These are phyloP conservation scores for Fusarium guadeloupense DNA, from an alignment of 2,329 filamentous ascomycete genomes.

Conservation along the genomic window DNA sequence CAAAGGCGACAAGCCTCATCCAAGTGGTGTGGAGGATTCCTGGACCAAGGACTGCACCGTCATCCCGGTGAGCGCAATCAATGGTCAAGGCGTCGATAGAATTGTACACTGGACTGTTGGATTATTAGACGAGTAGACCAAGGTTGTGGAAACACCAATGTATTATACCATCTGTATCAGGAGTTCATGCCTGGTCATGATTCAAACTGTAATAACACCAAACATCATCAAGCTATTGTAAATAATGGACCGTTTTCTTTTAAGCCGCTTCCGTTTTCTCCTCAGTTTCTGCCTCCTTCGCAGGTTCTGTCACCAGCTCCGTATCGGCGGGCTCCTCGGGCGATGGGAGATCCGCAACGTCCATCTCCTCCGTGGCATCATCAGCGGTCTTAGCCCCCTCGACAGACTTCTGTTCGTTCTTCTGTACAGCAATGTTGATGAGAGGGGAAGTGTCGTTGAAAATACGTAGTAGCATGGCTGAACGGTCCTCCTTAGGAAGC, in stretches of 20 bases:
- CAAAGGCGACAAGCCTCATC: conserved; percentile 72
- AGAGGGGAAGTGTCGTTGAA: conserved; percentile 90
- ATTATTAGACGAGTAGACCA: conserved; percentile 63
- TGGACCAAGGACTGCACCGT: conserved; percentile 72
- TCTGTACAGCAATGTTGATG: conserved; percentile 72
- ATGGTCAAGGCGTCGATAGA: conserved; percentile 80
- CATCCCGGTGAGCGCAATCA: conserved; percentile 90
- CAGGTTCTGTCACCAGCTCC: conserved; percentile 8
- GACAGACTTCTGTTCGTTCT: conserved; percentile 52
- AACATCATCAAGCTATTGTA: conserved; percentile 34
- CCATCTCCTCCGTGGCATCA: conserved; percentile 40
- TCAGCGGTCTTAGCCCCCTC: conserved; percentile 48
- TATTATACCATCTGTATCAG: conserved; percentile 39
- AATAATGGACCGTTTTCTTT: conserved; percentile 25
- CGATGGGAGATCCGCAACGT: conserved; percentile 52
- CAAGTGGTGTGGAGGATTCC: conserved; percentile 68
- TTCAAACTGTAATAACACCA: conserved; percentile 38
- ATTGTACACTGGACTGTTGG: conserved; percentile 78
- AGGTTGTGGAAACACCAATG: conserved; percentile 8
- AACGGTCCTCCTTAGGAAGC: conserved; percentile 96
- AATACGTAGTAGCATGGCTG: conserved; percentile 88
- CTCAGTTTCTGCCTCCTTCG: conserved; percentile 13
- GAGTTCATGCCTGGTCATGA: conserved; percentile 25
- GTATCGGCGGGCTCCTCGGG: conserved; percentile 42
- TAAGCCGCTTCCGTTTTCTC: conserved; percentile 28